These are phyloP conservation scores for Monilinia laxa DNA, from an alignment of 2,329 filamentous ascomycete genomes.

Conservation along the genomic window DNA sequence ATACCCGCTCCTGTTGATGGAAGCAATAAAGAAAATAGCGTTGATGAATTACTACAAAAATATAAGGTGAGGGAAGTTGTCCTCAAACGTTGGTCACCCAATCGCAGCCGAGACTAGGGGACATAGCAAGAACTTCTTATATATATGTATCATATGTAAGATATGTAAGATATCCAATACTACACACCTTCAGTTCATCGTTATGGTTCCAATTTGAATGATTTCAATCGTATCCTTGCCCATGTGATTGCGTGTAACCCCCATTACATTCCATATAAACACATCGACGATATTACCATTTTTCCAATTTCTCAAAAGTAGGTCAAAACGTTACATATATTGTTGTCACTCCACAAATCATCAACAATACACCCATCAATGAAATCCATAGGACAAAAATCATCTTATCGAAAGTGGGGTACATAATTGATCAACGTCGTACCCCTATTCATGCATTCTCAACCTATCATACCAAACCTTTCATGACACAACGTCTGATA, in stretches of 20 bases:
- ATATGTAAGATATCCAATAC: background rate
- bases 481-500: background rate
- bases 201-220: background rate
- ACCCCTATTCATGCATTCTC: background rate
- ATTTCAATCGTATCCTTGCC: background rate
- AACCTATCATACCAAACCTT: background rate
- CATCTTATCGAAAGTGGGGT: slow-evolving; percentile 14
- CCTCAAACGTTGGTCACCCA: slow-evolving; percentile 80
- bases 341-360: background rate
- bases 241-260: background rate
- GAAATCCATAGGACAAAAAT: background rate
- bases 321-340: slow-evolving; percentile 17
- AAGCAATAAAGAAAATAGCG: slow-evolving; percentile 50
- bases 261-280: background rate
- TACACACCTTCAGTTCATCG: background rate
- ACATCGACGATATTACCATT: background rate
- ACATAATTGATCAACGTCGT: slow-evolving; percentile 4
- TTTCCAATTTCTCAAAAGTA: background rate
- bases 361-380: background rate
- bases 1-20: slow-evolving; percentile 67
- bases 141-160: background rate
- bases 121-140: background rate
- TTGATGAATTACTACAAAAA: slow-evolving; percentile 61
- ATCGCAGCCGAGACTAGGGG: slow-evolving; percentile 48
- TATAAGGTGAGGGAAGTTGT: slow-evolving; percentile 81